phyloP scores from a whole-genome alignment of 2,329 filamentous ascomycete genomes.

The Atkinsonella hypoxylon region DNA sequence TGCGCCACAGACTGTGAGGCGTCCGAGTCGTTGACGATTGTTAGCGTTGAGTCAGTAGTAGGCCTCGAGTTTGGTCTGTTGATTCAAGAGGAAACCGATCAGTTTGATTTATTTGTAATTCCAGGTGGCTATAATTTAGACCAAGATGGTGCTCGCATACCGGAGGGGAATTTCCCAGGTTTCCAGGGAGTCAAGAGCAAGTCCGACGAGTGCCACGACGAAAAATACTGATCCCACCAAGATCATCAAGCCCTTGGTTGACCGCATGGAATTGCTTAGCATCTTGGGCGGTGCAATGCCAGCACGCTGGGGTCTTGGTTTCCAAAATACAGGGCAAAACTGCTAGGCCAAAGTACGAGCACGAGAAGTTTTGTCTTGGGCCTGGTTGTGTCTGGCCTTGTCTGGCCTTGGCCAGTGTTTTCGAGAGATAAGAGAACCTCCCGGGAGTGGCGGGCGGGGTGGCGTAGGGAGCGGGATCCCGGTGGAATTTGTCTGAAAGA shows the following conservation, averaged over 20 bases:
- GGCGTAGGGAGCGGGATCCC: too few species aligned
- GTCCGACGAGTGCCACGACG: conserved; percentile 19
- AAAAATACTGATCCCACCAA: conserved; percentile 20
- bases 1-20: background rate
- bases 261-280: conserved; percentile 18
- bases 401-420: too few species aligned
- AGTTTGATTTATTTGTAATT: background rate
- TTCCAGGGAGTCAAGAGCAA: conserved; percentile 22
- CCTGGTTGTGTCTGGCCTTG: too few species aligned
- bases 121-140: background rate
- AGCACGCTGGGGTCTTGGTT: background rate
- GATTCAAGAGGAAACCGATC: background rate
- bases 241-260: conserved; percentile 19
- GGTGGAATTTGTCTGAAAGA: too few species aligned
- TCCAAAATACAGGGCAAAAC: background rate
- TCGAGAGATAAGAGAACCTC: too few species aligned
- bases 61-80: background rate
- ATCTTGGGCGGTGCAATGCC: conserved; percentile 10
- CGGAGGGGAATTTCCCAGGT: conserved; percentile 13
- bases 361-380: background rate
- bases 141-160: conserved; percentile 5
- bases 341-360: background rate
- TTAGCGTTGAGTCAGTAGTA: background rate
- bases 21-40: background rate
- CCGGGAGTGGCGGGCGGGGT: too few species aligned